Evolutionary conservation across 2,329 filamentous ascomycete genomes (phyloP), one percentile per base, ranked within the genome.

Genomic region (Myotisia sp.): DNA sequence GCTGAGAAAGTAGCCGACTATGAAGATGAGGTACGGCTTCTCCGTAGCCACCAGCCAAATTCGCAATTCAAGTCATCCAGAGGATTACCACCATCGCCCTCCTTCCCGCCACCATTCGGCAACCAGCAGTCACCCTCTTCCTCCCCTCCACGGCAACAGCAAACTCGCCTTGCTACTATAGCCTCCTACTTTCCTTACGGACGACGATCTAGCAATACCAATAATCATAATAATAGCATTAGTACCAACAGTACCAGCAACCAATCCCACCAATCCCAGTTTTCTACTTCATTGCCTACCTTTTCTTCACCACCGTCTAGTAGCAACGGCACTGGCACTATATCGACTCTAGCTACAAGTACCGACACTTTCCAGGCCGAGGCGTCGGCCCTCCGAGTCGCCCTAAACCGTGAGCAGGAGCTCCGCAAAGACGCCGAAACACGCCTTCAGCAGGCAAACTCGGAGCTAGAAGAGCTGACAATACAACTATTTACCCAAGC

Each of bases 401-500:
- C 65, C 4, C 59, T 77, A 2, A 60, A 59, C 17, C 64, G 65
- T 33, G 72, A 76, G 49, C 66, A 69, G 37, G 55, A 52, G 4
- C 55, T 69, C 33, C 69, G 73, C 20, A 60, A 64, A 34, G 65
- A 66, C n/a, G 71, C 71, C 0, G 73, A 77, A 47, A 60, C 59
- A 18, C 65, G 67, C 40, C 56, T 71, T 2, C 61, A 63, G 22
- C 63, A 66, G 33, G 64, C 71, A 10, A 68, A 65, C 40, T 60
- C 54, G 1, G 73, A 77, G 51, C 60, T 77, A 19, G 73, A 76
- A 44, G 73, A 77, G 35, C 51, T 77, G 39, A 74, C 67, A 8
- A 67, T 65, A 20, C 64, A 66, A 37, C 50, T 77, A 6, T 77
- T 77, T 50, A 67, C 68, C 34, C 68, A 76, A 47, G 73, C 73